Conservation (phyloP, 2,329 filamentous ascomycete genomes). For the Paracoccidioides brasiliensis region DNA sequence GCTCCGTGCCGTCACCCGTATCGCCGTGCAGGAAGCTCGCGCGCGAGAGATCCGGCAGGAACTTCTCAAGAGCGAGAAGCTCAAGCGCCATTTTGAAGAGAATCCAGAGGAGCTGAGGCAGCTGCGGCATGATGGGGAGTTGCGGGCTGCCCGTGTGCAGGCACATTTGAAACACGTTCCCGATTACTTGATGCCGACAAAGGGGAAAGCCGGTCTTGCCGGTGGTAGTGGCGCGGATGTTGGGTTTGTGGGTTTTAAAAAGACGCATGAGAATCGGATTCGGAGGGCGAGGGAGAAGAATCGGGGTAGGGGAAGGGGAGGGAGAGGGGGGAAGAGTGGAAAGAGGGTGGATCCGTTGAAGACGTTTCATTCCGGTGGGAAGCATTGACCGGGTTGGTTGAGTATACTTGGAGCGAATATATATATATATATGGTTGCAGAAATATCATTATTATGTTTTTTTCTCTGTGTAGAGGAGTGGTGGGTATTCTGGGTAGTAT, state of each 20-base stretch:
- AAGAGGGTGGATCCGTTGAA: constrained; percentile 74
- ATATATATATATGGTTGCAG: no score
- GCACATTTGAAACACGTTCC: constrained; percentile 88
- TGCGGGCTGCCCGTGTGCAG: constrained; percentile 71
- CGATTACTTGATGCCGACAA: constrained; percentile 77
- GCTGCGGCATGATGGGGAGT: constrained; percentile 77
- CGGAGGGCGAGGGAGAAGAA: constrained; percentile 37
- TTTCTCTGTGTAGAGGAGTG: background rate
- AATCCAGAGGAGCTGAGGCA: constrained; percentile 82
- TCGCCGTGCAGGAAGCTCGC: constrained; percentile 79
- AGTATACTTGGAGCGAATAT: no score
- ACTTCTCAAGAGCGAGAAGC: constrained; percentile 81
- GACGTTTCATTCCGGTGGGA: constrained; percentile 58
- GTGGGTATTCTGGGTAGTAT: background rate
- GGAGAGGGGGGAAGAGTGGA: constrained; percentile 39
- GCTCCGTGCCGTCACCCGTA: constrained; percentile 73
- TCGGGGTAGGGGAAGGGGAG: constrained; percentile 28
- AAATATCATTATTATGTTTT: background rate
- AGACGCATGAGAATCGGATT: constrained; percentile 37
- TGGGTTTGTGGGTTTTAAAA: constrained; percentile 60
- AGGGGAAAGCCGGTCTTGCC: constrained; percentile 55
- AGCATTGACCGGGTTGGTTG: constrained; percentile 1
- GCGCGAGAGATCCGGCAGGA: constrained; percentile 80
- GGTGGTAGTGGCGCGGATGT: constrained; percentile 51
- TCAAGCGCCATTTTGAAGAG: constrained; percentile 93